phyloP scores from a whole-genome alignment of 2,329 filamentous ascomycete species.

The Fusarium foetens region DNA sequence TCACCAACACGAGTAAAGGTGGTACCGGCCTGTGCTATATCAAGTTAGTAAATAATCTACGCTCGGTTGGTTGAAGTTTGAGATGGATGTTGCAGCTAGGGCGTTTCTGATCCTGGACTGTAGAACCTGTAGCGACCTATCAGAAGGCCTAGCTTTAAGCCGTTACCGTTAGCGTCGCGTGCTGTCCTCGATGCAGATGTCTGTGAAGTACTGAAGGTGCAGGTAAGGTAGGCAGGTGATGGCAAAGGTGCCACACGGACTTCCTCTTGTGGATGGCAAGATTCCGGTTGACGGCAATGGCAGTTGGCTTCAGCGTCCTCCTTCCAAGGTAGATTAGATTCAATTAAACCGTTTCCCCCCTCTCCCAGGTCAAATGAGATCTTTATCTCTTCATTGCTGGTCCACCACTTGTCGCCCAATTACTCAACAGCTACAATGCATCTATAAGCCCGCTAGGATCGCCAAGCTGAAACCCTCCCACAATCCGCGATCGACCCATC shows the following conservation, averaged over 20 bases:
- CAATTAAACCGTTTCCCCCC: not conserved
- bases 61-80: conserved; percentile 21
- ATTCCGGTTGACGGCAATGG: conserved; percentile 3
- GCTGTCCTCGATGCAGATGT: conserved; percentile 12
- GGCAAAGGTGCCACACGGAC: conserved; percentile 21
- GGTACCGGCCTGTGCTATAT: conserved; percentile 12
- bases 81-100: conserved; percentile 10
- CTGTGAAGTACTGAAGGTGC: not conserved
- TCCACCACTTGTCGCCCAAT: not conserved
- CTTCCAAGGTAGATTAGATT: conserved; percentile 15
- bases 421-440: not conserved
- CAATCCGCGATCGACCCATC: conserved; percentile 23
- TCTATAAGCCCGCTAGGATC: conserved; percentile 7
- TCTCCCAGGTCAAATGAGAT: conserved; percentile 9
- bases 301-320: conserved; percentile 6
- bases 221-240: conserved; percentile 16
- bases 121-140: conserved; percentile 17
- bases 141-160: not conserved
- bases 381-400: not conserved
- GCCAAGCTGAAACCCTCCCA: conserved; percentile 34
- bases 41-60: conserved; percentile 23
- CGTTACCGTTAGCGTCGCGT: conserved; percentile 30
- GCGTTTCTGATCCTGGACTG: conserved; percentile 16
- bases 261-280: conserved; percentile 18
- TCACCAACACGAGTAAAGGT: not conserved